Conservation (phyloP, 2,329 filamentous ascomycete genomes). For the Cercospora sesami region DNA sequence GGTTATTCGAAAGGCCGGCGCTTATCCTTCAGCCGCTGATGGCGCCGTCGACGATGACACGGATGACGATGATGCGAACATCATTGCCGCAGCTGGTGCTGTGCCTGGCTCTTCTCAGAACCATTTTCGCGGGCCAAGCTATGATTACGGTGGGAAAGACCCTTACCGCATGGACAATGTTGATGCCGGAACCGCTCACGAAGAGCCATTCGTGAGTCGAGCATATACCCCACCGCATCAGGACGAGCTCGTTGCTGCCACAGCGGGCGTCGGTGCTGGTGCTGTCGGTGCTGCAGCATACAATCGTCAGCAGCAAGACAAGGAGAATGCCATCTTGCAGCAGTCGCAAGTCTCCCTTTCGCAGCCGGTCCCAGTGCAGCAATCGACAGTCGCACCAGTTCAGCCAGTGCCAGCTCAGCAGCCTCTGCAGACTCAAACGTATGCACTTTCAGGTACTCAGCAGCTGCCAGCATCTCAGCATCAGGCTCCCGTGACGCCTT, state of each 20-base stretch:
- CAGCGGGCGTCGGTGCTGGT: slow-evolving; percentile 44
- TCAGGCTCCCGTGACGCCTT: slow-evolving; percentile 24
- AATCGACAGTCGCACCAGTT: not conserved
- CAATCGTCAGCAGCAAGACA: slow-evolving; percentile 22
- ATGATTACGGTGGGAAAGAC: slow-evolving; percentile 32
- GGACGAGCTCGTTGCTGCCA: slow-evolving; percentile 45
- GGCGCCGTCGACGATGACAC: slow-evolving; percentile 62
- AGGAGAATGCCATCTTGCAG: slow-evolving; percentile 10
- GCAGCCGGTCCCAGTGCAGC: slow-evolving; percentile 21
- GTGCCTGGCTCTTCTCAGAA: slow-evolving; percentile 36
- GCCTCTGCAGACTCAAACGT: slow-evolving; percentile 30
- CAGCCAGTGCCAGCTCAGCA: slow-evolving; percentile 22
- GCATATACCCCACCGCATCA: slow-evolving; percentile 30
- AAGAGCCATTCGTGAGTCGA: slow-evolving; percentile 24
- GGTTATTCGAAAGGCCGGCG: slow-evolving; percentile 68
- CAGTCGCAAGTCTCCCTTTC: not conserved
- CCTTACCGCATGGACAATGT: slow-evolving; percentile 37
- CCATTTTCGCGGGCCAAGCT: slow-evolving; percentile 21
- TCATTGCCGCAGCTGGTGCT: slow-evolving; percentile 53
- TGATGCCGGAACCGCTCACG: slow-evolving; percentile 19
- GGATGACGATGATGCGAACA: slow-evolving; percentile 65
- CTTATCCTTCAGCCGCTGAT: slow-evolving; percentile 69
- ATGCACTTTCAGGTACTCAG: slow-evolving; percentile 15
- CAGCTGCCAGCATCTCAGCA: slow-evolving; percentile 6
- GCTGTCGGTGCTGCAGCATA: slow-evolving; percentile 31